A percentile compares a stretch with the other conserved stretches of the same genome.
phyloP scores from a whole-genome alignment of 1,139 yeast genomes.

The Yarrowia galli region DNA sequence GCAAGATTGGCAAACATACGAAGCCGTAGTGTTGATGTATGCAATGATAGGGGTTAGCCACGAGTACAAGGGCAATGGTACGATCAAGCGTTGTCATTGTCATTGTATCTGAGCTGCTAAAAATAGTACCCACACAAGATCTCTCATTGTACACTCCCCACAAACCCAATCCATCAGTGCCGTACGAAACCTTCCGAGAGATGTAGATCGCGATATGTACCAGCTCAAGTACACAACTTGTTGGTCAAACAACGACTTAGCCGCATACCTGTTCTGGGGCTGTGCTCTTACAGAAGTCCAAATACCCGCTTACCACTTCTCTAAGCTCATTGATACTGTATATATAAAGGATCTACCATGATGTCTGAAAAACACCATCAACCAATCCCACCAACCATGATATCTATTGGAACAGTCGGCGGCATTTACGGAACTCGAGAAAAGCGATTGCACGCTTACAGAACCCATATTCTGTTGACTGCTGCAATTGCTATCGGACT shows the following conservation, averaged over 20 bases:
- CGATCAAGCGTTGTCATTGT: too few relatives aligned
- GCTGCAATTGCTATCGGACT: not conserved
- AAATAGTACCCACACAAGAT: too few relatives aligned
- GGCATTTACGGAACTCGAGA: conserved; percentile 1
- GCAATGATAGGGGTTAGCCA: too few relatives aligned
- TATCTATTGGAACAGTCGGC: not conserved
- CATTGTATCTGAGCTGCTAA: too few relatives aligned
- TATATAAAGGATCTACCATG: not conserved
- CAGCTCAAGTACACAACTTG: too few relatives aligned
- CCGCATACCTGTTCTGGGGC: conserved; percentile 22
- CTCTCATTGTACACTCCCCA: too few relatives aligned
- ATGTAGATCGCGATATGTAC: not conserved
- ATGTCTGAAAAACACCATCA: conserved; percentile 7
- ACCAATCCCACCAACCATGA: not conserved
- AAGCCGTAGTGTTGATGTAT: too few relatives aligned
- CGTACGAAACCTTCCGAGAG: conserved; percentile 12
- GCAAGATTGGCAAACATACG: too few relatives aligned
- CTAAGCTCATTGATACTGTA: too few relatives aligned
- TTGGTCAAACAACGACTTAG: not conserved
- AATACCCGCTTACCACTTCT: too few relatives aligned
- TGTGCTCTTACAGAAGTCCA: not conserved
- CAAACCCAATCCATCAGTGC: not conserved
- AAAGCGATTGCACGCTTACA: not conserved
- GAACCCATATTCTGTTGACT: not conserved
- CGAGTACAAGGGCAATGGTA: too few relatives aligned